Conservation (phyloP, 2,329 filamentous ascomycete genomes). For the Trichoderma sp. region DNA sequence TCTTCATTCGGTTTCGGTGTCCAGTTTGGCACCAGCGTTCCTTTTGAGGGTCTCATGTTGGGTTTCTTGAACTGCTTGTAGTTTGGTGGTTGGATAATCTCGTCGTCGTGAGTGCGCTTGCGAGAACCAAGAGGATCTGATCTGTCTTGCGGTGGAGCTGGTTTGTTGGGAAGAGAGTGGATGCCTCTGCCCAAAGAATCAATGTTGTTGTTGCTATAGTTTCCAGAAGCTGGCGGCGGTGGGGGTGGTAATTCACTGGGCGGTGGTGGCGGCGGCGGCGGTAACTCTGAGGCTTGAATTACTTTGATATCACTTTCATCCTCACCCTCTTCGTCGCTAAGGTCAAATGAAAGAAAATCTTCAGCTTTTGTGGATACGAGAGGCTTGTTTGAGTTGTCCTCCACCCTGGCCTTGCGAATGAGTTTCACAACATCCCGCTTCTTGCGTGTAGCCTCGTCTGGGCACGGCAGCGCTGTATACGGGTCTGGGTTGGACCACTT, state of each 20-base stretch:
- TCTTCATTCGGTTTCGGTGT: conserved; percentile 46
- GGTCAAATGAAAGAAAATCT: conserved; percentile 89
- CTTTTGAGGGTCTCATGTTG: conserved; percentile 54
- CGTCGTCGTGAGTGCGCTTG: conserved; percentile 75
- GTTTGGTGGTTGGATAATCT: conserved; percentile 64
- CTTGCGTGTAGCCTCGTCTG: conserved; percentile 72
- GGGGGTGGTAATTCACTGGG: conserved; percentile 30
- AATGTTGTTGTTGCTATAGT: not conserved
- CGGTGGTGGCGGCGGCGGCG: conserved; percentile 32
- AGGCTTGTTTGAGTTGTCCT: conserved; percentile 53
- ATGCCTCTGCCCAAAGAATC: not conserved
- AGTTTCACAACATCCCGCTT: conserved; percentile 86
- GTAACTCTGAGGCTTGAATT: conserved; percentile 18
- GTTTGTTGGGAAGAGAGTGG: conserved; percentile 26
- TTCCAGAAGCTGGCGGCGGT: conserved; percentile 28
- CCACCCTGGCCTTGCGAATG: conserved; percentile 85
- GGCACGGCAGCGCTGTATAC: conserved; percentile 83
- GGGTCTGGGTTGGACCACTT: conserved; percentile 97
- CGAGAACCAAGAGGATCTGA: conserved; percentile 61
- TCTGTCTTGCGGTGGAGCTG: conserved; percentile 36
- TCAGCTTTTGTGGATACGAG: conserved; percentile 62
- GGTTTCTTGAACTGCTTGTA: conserved; percentile 58
- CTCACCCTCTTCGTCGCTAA: conserved; percentile 60
- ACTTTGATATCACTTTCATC: conserved; percentile 35
- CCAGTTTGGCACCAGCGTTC: conserved; percentile 59